Evolutionary conservation across 2,329 filamentous ascomycete genomes (phyloP).

Genomic region (Stylonectria norvegica): DNA sequence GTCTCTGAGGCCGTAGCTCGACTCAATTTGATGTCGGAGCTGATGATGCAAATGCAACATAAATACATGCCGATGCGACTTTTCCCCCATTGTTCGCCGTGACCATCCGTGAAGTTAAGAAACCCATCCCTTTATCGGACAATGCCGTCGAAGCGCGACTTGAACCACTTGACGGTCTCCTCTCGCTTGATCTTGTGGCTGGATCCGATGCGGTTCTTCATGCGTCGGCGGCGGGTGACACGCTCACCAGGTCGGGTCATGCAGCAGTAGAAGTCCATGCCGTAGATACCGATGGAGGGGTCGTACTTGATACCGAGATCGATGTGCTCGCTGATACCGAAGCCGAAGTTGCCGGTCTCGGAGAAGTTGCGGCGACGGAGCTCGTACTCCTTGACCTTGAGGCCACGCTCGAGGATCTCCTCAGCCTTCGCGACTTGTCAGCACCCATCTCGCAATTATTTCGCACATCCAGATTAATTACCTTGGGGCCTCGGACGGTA

Average conservation of each 20-base stretch:
- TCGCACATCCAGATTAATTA: conserved; percentile 21
- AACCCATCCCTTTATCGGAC: conserved; percentile 72
- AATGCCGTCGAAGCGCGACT: conserved; percentile 91
- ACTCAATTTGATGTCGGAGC: conserved; percentile 54
- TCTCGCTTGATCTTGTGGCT: conserved; percentile 89
- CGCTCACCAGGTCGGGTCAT: conserved; percentile 99
- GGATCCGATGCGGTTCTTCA: conserved; percentile 80
- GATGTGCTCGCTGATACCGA: conserved; percentile 99
- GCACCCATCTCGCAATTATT: conserved; percentile 8
- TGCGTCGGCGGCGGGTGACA: conserved; percentile 90
- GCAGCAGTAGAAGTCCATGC: conserved; percentile 99
- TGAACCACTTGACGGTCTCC: conserved; percentile 98
- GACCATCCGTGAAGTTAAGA: conserved; percentile 37
- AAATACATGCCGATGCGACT: conserved; percentile 39
- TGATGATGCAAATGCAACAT: conserved; percentile 45
- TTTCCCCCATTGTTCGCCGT: conserved; percentile 40
- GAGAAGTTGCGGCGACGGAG: conserved; percentile 99
- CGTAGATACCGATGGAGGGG: conserved; percentile 96
- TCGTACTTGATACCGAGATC: conserved; percentile 99
- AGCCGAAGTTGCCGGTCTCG: conserved; percentile 99
- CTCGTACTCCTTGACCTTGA: conserved; percentile 99
- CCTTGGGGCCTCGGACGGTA: conserved; percentile 92
- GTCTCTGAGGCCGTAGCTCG: conserved; percentile 69
- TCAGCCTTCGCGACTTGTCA: conserved; percentile 62
- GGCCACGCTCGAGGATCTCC: conserved; percentile 99